phyloP scores from a whole-genome alignment of 306 rosid species.

The Lupinus albus region DNA sequence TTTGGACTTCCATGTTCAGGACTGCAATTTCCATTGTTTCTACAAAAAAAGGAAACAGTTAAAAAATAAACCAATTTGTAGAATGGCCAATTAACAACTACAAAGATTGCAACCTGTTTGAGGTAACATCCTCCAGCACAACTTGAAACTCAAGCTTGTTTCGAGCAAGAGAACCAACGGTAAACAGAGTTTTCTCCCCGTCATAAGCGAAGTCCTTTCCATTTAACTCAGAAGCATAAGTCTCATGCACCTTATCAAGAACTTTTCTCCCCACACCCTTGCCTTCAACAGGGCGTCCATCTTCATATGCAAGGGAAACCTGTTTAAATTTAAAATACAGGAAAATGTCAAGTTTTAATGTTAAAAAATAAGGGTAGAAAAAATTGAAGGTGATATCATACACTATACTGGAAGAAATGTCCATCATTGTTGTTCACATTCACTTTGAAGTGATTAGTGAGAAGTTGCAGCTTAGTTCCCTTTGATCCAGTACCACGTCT shows the following conservation, averaged over 20 bases:
- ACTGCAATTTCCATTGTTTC: constrained; percentile 66
- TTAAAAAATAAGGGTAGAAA: not conserved
- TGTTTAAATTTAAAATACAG: constrained; percentile 27
- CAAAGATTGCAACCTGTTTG: constrained; percentile 55
- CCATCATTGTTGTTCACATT: constrained; percentile 57
- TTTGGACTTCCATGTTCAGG: constrained; percentile 62
- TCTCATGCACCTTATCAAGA: constrained; percentile 74
- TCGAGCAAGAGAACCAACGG: constrained; percentile 81
- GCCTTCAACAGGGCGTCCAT: constrained; percentile 87
- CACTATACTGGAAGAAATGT: constrained; percentile 82
- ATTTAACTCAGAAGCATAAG: constrained; percentile 66
- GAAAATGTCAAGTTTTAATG: not conserved
- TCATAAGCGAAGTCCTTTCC: constrained; percentile 92
- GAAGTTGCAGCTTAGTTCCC: constrained; percentile 60
- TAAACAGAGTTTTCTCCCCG: constrained; percentile 87
- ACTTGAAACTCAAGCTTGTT: constrained; percentile 85
- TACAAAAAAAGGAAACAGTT: constrained; percentile 18
- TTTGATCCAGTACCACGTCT: constrained; percentile 63
- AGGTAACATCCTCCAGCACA: constrained; percentile 69
- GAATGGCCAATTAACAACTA: not conserved
- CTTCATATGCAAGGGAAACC: constrained; percentile 83
- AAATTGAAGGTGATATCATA: constrained; percentile 41
- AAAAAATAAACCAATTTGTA: not conserved
- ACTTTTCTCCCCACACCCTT: constrained; percentile 81
- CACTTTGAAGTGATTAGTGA: constrained; percentile 84